These are phyloP conservation scores for Nidula microcarpa DNA, from an alignment of 768 basidiomycete species.

Conservation along the genomic window DNA sequence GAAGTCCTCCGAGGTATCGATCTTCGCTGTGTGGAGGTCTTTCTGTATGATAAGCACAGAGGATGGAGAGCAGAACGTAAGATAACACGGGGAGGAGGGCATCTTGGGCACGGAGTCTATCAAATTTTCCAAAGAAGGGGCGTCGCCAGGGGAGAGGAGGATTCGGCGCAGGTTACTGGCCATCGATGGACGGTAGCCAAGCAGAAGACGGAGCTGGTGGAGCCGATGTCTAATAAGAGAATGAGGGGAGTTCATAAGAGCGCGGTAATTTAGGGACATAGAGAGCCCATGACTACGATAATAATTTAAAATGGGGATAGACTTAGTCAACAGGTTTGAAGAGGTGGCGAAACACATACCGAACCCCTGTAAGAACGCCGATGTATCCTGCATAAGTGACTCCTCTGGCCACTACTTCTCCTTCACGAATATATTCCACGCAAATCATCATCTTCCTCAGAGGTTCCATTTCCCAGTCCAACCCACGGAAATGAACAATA, in stretches of 20 bases:
- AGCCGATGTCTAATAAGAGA: constrained; percentile 17
- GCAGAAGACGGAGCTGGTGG: constrained; percentile 24
- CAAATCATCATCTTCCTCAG: constrained; percentile 27
- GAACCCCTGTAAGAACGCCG: constrained; percentile 33
- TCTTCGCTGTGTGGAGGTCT: constrained; percentile 19
- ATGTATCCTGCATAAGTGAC: constrained; percentile 37
- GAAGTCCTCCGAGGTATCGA: constrained; percentile 16
- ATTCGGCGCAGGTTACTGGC: constrained; percentile 25
- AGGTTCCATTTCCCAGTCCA: constrained; percentile 36
- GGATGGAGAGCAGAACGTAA: constrained; percentile 30
- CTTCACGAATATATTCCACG: constrained; percentile 27
- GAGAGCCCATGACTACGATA: constrained; percentile 26
- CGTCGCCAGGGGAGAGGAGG: constrained; percentile 22
- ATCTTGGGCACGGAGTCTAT: constrained; percentile 9
- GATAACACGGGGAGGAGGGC: constrained; percentile 26
- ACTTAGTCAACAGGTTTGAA: neutral
- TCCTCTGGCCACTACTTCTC: constrained; percentile 28
- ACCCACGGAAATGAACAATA: constrained; percentile 31
- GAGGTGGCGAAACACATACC: constrained; percentile 10
- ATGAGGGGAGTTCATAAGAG: constrained; percentile 17
- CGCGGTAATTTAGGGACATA: constrained; percentile 32
- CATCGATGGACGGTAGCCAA: constrained; percentile 27
- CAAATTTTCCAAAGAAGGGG: constrained; percentile 20
- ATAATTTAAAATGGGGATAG: neutral
- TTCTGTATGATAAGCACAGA: constrained; percentile 29